Conservation (phyloP, 2,329 filamentous ascomycete genomes). For the Hymenoscyphus fructigenus region DNA sequence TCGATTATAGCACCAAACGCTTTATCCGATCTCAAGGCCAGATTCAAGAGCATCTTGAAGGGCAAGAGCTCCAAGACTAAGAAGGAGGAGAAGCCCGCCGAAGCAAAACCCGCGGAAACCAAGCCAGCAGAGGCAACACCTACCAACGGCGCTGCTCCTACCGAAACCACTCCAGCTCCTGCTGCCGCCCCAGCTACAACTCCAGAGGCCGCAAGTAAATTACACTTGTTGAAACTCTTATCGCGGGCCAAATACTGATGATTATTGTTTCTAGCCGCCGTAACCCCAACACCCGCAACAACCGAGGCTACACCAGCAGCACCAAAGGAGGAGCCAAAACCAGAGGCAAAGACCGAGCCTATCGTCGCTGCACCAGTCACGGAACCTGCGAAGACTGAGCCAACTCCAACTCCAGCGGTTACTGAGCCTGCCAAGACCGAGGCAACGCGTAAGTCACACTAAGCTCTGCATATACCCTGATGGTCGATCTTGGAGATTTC, state of each 20-base stretch:
- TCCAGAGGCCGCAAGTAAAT: conserved; percentile 6
- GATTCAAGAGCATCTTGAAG: conserved; percentile 34
- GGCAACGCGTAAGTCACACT: conserved; percentile 12
- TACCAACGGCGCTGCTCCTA: conserved; percentile 19
- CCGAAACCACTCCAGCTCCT: conserved; percentile 21
- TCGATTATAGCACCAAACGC: conserved; percentile 33
- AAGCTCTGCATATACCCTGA: neutral
- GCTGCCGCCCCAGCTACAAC: conserved; percentile 18
- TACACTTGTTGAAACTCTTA: neutral
- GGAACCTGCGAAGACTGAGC: conserved; percentile 1
- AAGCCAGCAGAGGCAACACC: conserved; percentile 16
- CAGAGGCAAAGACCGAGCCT: conserved; percentile 17
- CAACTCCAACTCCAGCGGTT: conserved; percentile 15
- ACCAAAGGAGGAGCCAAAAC: conserved; percentile 24
- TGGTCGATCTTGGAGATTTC: neutral
- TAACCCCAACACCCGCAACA: neutral
- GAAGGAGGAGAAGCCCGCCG: conserved; percentile 27
- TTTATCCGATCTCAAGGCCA: conserved; percentile 33
- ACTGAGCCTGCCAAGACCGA: conserved; percentile 25
- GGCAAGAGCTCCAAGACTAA: conserved; percentile 33
- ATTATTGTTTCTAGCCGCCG: neutral
- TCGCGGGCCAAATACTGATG: neutral
- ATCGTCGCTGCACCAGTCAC: conserved; percentile 4
- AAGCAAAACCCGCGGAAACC: conserved; percentile 22
- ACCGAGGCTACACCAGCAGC: conserved; percentile 11